Evolutionary conservation across 2,329 filamentous ascomycete genomes (phyloP).

Genomic region (Beauveria brongniartii): DNA sequence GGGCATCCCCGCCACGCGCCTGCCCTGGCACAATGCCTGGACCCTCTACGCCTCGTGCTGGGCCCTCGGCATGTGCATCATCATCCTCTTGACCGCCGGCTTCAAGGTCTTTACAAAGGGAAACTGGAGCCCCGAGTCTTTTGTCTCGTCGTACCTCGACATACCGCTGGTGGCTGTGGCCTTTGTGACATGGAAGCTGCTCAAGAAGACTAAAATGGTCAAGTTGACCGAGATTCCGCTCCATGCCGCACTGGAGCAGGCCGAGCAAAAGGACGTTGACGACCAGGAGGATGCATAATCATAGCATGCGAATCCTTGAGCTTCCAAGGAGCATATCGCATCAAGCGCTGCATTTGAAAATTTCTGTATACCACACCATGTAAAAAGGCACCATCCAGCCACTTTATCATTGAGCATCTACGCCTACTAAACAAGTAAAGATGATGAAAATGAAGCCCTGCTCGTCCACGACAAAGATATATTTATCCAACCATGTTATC

Average conservation of each 20-base stretch:
- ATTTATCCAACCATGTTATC: conserved; percentile 2
- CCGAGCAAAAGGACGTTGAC: conserved; percentile 20
- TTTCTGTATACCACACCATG: background rate
- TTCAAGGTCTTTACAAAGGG: conserved; percentile 55
- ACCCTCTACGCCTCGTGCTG: conserved; percentile 53
- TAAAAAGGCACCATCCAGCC: background rate
- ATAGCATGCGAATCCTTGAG: background rate
- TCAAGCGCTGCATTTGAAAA: background rate
- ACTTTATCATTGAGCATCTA: background rate
- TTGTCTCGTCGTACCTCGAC: conserved; percentile 55
- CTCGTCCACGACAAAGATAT: background rate
- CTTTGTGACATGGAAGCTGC: conserved; percentile 57
- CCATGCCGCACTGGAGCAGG: conserved; percentile 41
- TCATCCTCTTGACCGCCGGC: conserved; percentile 63
- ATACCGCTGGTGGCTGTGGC: conserved; percentile 49
- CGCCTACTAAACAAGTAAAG: background rate
- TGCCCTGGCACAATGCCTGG: conserved; percentile 58
- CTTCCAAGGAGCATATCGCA: background rate
- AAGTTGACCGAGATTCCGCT: conserved; percentile 44
- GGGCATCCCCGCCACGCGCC: conserved; percentile 36
- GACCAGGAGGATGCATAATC: background rate
- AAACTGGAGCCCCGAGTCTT: conserved; percentile 47
- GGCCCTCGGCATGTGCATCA: conserved; percentile 50
- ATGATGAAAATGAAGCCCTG: too few species aligned
- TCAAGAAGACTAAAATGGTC: conserved; percentile 52